phyloP scores from a whole-genome alignment of 768 basidiomycete genomes.

The Pilatotrama ljubarskyi region DNA sequence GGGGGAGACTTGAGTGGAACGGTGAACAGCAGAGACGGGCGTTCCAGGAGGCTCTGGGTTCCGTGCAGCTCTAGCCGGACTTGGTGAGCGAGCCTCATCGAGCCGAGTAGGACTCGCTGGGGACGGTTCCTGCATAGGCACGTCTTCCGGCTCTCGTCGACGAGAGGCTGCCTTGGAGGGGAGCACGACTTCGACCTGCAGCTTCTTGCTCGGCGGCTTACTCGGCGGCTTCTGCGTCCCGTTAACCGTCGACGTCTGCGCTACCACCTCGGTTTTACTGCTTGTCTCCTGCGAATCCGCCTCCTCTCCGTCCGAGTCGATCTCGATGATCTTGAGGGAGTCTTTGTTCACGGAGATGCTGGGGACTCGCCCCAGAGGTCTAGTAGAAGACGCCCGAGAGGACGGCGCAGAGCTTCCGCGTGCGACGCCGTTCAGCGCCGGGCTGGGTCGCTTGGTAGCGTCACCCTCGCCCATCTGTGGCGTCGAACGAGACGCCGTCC shows the following conservation, averaged over 20 bases:
- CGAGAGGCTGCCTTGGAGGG: not conserved
- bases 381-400: conserved; percentile 8
- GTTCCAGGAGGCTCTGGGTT: not conserved
- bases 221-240: conserved; percentile 5
- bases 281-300: not conserved
- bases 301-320: conserved; percentile 21
- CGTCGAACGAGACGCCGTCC: not conserved
- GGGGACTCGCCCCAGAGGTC: not conserved
- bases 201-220: conserved; percentile 9
- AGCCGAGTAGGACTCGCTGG: not conserved
- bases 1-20: conserved; percentile 7
- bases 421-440: not conserved
- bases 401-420: not conserved
- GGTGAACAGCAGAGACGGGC: conserved; percentile 13
- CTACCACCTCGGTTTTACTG: not conserved
- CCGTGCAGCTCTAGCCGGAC: not conserved
- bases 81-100: not conserved
- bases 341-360: not conserved
- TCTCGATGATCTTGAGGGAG: conserved; percentile 21
- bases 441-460: not conserved
- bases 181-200: conserved; percentile 14
- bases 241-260: not conserved
- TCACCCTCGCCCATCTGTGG: not conserved
- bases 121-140: not conserved
- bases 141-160: not conserved